phyloP scores from a whole-genome alignment of 2,329 filamentous ascomycete species.

The Fusarium pininemorale region DNA sequence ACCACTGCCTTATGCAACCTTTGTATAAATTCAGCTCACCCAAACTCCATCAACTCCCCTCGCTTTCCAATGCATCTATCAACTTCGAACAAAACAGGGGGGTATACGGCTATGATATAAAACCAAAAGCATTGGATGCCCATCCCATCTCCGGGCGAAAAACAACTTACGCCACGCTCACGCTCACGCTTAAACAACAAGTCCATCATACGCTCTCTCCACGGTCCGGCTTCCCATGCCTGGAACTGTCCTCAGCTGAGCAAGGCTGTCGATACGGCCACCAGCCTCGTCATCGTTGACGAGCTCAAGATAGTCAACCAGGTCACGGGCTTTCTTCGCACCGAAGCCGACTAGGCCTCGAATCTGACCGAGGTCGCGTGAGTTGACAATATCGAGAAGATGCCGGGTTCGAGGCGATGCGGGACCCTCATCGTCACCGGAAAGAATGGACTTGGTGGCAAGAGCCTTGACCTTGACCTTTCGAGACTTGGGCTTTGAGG shows the following conservation, averaged over 20 bases:
- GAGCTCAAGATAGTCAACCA: slow-evolving; percentile 65
- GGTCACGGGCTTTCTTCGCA: slow-evolving; percentile 72
- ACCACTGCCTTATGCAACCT: slow-evolving; percentile 33
- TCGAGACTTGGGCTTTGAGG: slow-evolving; percentile 43
- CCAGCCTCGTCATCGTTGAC: slow-evolving; percentile 51
- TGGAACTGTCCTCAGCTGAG: slow-evolving; percentile 62
- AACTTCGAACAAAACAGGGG: slow-evolving; percentile 30
- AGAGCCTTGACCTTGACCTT: slow-evolving; percentile 46
- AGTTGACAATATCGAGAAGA: slow-evolving; percentile 77
- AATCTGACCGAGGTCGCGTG: slow-evolving; percentile 72
- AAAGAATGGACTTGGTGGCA: slow-evolving; percentile 35
- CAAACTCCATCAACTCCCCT: slow-evolving; percentile 36
- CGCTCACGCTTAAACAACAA: slow-evolving; percentile 40
- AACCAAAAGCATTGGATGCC: slow-evolving; percentile 36
- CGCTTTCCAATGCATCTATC: slow-evolving; percentile 28
- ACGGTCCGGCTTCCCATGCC: slow-evolving; percentile 66
- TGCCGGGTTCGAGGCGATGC: slow-evolving; percentile 66
- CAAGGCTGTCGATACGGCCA: slow-evolving; percentile 57
- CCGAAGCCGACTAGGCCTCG: slow-evolving; percentile 75
- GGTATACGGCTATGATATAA: slow-evolving; percentile 39
- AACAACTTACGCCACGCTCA: slow-evolving; percentile 5
- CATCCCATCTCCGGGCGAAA: slow-evolving; percentile 1
- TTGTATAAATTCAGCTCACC: slow-evolving; percentile 7
- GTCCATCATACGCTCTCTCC: slow-evolving; percentile 64
- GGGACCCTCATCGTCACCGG: slow-evolving; percentile 53